A percentile compares a stretch with the other conserved stretches of the same genome.
Conservation (phyloP, 1,284 basidiomycete genomes). For the Ceratobasidium sp. region DNA sequence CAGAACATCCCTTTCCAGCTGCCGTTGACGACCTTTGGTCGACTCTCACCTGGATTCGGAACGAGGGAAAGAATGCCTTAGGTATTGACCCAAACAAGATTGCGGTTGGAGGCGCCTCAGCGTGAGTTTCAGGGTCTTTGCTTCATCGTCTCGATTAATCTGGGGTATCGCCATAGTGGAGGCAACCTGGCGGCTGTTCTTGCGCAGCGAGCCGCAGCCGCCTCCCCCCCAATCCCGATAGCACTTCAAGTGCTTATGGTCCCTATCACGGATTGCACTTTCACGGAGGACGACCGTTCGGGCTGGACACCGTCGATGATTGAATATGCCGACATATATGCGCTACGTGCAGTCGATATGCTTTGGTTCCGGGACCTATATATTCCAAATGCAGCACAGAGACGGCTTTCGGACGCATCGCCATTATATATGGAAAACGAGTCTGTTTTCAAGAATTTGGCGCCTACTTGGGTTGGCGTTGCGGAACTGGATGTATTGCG, state of each 20-base stretch:
- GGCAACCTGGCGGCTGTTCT: conserved; percentile 78
- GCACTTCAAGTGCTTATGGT: conserved; percentile 75
- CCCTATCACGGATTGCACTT: conserved; percentile 79
- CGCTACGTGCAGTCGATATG: conserved; percentile 74
- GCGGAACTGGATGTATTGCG: conserved; percentile 76
- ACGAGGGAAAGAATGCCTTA: conserved; percentile 60
- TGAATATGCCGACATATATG: conserved; percentile 70
- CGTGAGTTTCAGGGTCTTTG: too few relatives aligned
- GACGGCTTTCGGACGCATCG: conserved; percentile 75
- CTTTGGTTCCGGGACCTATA: conserved; percentile 78
- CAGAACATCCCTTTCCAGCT: conserved; percentile 78
- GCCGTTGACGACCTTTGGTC: conserved; percentile 79
- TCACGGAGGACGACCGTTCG: conserved; percentile 52
- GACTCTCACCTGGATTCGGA: conserved; percentile 72
- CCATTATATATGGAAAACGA: conserved; percentile 73
- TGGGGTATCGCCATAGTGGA: conserved; percentile 63
- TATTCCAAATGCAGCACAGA: conserved; percentile 70
- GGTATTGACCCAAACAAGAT: conserved; percentile 56
- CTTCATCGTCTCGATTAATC: too few relatives aligned
- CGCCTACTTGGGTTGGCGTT: conserved; percentile 73
- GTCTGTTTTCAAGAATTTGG: conserved; percentile 65
- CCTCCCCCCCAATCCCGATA: conserved; percentile 67
- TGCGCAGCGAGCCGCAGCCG: conserved; percentile 70
- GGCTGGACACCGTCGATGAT: conserved; percentile 64
- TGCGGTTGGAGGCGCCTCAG: conserved; percentile 13